A percentile compares a stretch with the other conserved stretches of the same genome.
Evolutionary conservation across 202 grass and related monocot species (phyloP).

Genomic region (Hordeum pubiflorum): DNA sequence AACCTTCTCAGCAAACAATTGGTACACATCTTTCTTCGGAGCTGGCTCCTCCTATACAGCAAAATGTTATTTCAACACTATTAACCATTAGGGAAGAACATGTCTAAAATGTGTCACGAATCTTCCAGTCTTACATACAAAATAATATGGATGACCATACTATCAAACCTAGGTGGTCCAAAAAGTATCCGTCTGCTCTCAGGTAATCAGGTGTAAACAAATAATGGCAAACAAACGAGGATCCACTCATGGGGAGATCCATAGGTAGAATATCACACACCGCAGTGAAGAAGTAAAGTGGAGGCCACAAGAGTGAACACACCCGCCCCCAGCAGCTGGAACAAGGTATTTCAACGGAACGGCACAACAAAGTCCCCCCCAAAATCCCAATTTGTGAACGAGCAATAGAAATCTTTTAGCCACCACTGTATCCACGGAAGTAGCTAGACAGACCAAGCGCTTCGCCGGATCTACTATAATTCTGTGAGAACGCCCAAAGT

Average conservation of each 20-base stretch:
- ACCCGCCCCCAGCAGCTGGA: neutral
- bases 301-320: neutral
- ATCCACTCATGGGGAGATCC: neutral
- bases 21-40: conserved; percentile 82
- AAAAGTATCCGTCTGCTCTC: neutral
- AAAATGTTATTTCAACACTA: neutral
- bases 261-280: neutral
- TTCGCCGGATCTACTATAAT: conserved; percentile 18
- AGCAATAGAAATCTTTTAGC: neutral
- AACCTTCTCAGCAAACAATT: conserved; percentile 93
- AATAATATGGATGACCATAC: neutral
- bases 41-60: conserved; percentile 49
- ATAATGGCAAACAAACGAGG: neutral
- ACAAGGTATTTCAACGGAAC: neutral
- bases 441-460: neutral
- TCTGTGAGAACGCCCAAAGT: neutral
- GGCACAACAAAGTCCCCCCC: neutral
- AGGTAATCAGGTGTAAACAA: neutral
- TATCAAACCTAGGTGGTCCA: neutral
- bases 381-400: neutral
- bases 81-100: neutral
- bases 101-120: neutral
- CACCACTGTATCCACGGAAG: neutral
- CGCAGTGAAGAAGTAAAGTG: neutral
- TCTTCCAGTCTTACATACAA: neutral